phyloP scores from a whole-genome alignment of 2,329 filamentous ascomycete species.

The Salinomyces thailandicus region DNA sequence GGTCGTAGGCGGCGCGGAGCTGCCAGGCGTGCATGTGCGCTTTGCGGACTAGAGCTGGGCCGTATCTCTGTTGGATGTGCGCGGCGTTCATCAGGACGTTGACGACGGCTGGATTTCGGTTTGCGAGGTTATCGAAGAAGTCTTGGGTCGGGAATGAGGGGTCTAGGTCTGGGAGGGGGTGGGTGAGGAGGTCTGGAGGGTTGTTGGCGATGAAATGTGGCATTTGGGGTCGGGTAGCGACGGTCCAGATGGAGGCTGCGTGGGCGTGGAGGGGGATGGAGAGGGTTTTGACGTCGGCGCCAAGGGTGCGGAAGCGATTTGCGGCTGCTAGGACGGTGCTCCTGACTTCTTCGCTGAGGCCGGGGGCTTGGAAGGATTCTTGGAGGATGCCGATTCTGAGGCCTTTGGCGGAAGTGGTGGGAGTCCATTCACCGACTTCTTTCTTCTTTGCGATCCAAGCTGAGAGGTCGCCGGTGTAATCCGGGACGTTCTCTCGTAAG shows the following conservation, averaged over 20 bases:
- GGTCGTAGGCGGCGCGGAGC: constrained; percentile 40
- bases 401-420: constrained; percentile 26
- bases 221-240: constrained; percentile 25
- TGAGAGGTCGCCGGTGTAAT: constrained; percentile 25
- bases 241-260: constrained; percentile 41
- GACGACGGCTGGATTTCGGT: constrained; percentile 36
- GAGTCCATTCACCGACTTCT: constrained; percentile 20
- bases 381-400: constrained; percentile 38
- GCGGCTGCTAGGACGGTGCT: constrained; percentile 29
- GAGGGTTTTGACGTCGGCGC: constrained; percentile 36
- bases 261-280: constrained; percentile 39
- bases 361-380: constrained; percentile 33
- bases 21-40: constrained; percentile 38
- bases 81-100: constrained; percentile 34
- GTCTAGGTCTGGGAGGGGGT: constrained; percentile 24
- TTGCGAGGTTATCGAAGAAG: constrained; percentile 36
- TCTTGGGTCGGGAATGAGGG: constrained; percentile 26
- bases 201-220: constrained; percentile 21
- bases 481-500: constrained; percentile 25
- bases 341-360: constrained; percentile 31
- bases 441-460: constrained; percentile 20
- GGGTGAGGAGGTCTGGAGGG: constrained; percentile 20
- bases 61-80: constrained; percentile 22
- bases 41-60: constrained; percentile 31
- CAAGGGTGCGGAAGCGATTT: constrained; percentile 30